Evolutionary conservation across 2,329 filamentous ascomycete genomes (phyloP).

Genomic region (Malbranchea zuffiana): DNA sequence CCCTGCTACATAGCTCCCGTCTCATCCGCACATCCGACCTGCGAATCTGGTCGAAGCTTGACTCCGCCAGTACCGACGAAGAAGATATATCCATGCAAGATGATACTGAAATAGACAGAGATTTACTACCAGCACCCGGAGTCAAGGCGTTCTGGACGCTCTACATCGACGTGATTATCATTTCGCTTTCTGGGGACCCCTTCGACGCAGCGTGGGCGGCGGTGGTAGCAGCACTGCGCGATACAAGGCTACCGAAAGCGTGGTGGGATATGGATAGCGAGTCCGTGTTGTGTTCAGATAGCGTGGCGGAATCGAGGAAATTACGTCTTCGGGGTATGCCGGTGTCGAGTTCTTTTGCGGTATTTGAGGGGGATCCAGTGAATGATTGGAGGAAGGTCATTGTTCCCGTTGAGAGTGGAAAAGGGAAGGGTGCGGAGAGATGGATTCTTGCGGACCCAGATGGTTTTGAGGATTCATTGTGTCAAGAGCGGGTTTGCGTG

Average conservation of each 20-base stretch:
- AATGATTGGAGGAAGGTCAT: constrained; percentile 30
- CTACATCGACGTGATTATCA: constrained; percentile 89
- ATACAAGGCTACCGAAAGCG: constrained; percentile 67
- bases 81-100: constrained; percentile 41
- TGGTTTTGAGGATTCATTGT: constrained; percentile 75
- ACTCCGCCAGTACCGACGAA: constrained; percentile 22
- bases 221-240: constrained; percentile 64
- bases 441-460: constrained; percentile 87
- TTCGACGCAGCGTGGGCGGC: constrained; percentile 87
- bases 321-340: constrained; percentile 57
- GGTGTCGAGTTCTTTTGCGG: constrained; percentile 63
- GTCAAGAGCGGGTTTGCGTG: constrained; percentile 70
- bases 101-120: constrained; percentile 28
- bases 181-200: constrained; percentile 82
- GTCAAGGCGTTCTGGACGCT: constrained; percentile 88
- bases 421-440: constrained; percentile 37
- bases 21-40: constrained; percentile 58
- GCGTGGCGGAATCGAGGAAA: constrained; percentile 41
- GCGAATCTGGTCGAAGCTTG: constrained; percentile 56
- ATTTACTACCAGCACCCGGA: constrained; percentile 29
- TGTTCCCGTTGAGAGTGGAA: constrained; percentile 26
- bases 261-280: constrained; percentile 77
- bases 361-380: constrained; percentile 55
- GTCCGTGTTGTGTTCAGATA: constrained; percentile 62
- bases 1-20: constrained; percentile 59